Evolutionary conservation across 345 rosid genomes (phyloP).

Genomic region (Cardamine occulta): DNA sequence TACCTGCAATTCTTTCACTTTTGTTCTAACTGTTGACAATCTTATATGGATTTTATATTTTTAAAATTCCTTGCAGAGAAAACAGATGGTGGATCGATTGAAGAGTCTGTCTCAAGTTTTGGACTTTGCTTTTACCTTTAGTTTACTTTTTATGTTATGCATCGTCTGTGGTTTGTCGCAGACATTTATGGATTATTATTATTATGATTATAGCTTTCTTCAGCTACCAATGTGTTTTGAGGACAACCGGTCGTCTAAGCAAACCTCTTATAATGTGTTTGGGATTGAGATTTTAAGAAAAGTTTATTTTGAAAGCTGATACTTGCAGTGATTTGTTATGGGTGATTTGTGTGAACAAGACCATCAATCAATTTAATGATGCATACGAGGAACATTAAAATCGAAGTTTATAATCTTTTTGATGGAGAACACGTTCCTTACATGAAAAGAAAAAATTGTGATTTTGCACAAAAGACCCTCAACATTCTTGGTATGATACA

Average conservation of each 20-base stretch:
- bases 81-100: constrained; percentile 24
- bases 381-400: neutral
- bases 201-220: neutral
- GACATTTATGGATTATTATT: constrained; percentile 20
- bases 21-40: neutral
- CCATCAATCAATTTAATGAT: too few relatives aligned
- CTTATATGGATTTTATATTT: neutral
- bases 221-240: neutral
- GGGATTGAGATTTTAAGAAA: neutral
- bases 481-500: constrained; percentile 25
- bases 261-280: constrained; percentile 5
- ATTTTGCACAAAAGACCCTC: constrained; percentile 7
- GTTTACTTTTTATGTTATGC: constrained; percentile 27
- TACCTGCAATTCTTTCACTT: neutral
- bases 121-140: constrained; percentile 27
- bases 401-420: neutral
- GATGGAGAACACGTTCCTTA: constrained; percentile 13
- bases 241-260: constrained; percentile 11
- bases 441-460: neutral
- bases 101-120: constrained; percentile 33
- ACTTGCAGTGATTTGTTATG: neutral
- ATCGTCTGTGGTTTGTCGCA: constrained; percentile 21
- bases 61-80: constrained; percentile 28
- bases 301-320: neutral
- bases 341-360: neutral